Conservation (phyloP, 192 early-diverging fungal species). For the Coemansia sp. region DNA sequence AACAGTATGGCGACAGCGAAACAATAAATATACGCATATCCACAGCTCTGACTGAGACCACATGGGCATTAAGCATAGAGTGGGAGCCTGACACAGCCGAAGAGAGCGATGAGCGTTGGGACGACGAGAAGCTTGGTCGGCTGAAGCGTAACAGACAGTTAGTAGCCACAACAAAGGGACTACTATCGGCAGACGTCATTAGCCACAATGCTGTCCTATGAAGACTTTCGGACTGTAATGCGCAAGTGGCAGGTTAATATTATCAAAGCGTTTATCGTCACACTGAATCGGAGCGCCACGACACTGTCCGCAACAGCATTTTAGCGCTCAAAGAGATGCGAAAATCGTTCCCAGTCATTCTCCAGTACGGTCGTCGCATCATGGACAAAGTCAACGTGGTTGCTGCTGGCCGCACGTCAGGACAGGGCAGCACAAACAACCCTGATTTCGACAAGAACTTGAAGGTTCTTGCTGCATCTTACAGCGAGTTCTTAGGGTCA, state of each 20-base stretch:
- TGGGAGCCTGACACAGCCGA: slow-evolving; percentile 41
- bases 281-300: slow-evolving; percentile 27
- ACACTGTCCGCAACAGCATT: slow-evolving; percentile 50
- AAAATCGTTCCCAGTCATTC: slow-evolving; percentile 35
- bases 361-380: slow-evolving; percentile 33
- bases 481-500: slow-evolving; percentile 25
- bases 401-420: slow-evolving; percentile 8
- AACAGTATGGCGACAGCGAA: slow-evolving; percentile 3
- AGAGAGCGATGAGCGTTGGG: slow-evolving; percentile 21
- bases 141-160: slow-evolving; percentile 29
- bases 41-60: slow-evolving; percentile 32
- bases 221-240: slow-evolving; percentile 49
- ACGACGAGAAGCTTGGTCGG: slow-evolving; percentile 9
- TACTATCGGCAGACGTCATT: slow-evolving; percentile 21
- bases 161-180: slow-evolving; percentile 14
- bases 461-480: slow-evolving; percentile 47
- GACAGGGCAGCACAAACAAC: neutral
- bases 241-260: slow-evolving; percentile 45
- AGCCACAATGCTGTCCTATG: slow-evolving; percentile 32
- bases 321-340: slow-evolving; percentile 46
- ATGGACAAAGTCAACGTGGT: slow-evolving; percentile 42
- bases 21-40: slow-evolving; percentile 21
- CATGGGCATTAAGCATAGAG: slow-evolving; percentile 36
- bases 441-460: slow-evolving; percentile 38
- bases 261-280: slow-evolving; percentile 33